Percentiles rank a stretch among this genome's conserved stretches.
Evolutionary conservation across 495 filamentous ascomycete species (phyloP).

Genomic region (Penicillium tannophilum): DNA sequence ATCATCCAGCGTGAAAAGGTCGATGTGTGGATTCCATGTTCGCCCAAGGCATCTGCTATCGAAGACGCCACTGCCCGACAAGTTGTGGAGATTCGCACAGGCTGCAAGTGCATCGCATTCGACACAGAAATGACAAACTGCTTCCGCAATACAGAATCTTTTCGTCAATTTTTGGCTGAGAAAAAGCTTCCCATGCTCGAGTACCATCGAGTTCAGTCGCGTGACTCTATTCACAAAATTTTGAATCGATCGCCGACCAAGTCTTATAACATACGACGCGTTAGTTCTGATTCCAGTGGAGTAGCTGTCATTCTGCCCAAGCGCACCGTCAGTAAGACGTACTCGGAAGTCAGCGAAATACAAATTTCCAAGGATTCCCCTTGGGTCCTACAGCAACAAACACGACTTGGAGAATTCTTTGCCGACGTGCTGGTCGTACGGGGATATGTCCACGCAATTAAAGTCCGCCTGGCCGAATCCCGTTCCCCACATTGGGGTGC

Average conservation of each 20-base stretch:
- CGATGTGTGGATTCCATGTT: conserved; percentile 75
- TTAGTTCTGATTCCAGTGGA: conserved; percentile 48
- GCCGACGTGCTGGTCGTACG: conserved; percentile 66
- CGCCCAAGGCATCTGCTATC: conserved; percentile 57
- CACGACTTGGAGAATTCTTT: conserved; percentile 64
- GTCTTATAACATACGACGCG: conserved; percentile 62
- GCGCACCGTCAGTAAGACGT: conserved; percentile 53
- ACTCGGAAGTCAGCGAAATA: conserved; percentile 54
- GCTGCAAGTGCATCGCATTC: conserved; percentile 63
- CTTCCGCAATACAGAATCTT: conserved; percentile 61
- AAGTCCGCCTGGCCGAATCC: conserved; percentile 53
- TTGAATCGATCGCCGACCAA: conserved; percentile 52
- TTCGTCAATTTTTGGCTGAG: conserved; percentile 54
- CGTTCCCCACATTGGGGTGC: conserved; percentile 52
- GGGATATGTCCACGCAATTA: conserved; percentile 63
- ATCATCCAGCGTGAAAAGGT: conserved; percentile 63
- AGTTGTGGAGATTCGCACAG: conserved; percentile 56
- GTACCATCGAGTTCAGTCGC: conserved; percentile 57
- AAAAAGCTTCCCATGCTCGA: conserved; percentile 61
- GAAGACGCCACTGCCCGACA: conserved; percentile 68
- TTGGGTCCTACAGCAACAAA: conserved; percentile 71
- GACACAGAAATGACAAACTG: conserved; percentile 46
- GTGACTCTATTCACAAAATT: conserved; percentile 57
- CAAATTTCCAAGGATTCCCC: conserved; percentile 57
- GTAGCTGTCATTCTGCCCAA: conserved; percentile 60